Percentiles rank a stretch among this genome's conserved stretches.
These are phyloP conservation scores for Gaillardinia entomophila DNA, from an alignment of 805 yeast genomes.

Conservation along the genomic window DNA sequence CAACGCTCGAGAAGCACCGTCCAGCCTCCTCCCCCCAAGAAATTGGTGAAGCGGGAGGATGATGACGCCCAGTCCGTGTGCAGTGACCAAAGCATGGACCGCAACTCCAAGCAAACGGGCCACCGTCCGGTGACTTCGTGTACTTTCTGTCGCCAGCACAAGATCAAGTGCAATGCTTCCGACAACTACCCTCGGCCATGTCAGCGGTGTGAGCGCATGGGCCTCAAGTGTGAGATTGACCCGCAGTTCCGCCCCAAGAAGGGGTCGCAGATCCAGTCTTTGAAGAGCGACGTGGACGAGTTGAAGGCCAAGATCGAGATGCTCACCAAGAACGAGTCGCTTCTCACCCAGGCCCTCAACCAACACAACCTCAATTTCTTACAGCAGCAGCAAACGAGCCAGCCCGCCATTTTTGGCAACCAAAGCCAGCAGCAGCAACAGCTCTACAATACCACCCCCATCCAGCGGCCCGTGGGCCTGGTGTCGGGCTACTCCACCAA, in stretches of 20 bases:
- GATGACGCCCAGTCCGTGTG: background rate
- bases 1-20: slow-evolving; percentile 7
- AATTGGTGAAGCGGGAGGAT: background rate
- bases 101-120: slow-evolving; percentile 25
- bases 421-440: background rate
- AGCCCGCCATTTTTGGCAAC: background rate
- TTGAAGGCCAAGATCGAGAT: slow-evolving; percentile 66
- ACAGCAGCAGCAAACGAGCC: slow-evolving; percentile 14
- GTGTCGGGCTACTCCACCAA: slow-evolving; percentile 4
- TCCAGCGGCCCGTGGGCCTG: slow-evolving; percentile 3
- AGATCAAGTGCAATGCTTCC: slow-evolving; percentile 87
- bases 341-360: slow-evolving; percentile 59
- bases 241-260: slow-evolving; percentile 88
- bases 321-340: slow-evolving; percentile 55
- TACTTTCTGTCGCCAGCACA: slow-evolving; percentile 91
- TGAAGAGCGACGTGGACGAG: slow-evolving; percentile 82
- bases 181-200: slow-evolving; percentile 80
- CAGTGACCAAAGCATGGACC: background rate
- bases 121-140: slow-evolving; percentile 91
- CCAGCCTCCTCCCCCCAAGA: slow-evolving; percentile 3
- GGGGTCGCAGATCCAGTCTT: slow-evolving; percentile 81
- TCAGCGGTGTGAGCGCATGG: slow-evolving; percentile 75
- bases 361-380: slow-evolving; percentile 31
- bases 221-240: slow-evolving; percentile 77
- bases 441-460: slow-evolving; percentile 3